Evolutionary conservation across 1,284 basidiomycete species (phyloP).

Genomic region (Meripilus lineatus): DNA sequence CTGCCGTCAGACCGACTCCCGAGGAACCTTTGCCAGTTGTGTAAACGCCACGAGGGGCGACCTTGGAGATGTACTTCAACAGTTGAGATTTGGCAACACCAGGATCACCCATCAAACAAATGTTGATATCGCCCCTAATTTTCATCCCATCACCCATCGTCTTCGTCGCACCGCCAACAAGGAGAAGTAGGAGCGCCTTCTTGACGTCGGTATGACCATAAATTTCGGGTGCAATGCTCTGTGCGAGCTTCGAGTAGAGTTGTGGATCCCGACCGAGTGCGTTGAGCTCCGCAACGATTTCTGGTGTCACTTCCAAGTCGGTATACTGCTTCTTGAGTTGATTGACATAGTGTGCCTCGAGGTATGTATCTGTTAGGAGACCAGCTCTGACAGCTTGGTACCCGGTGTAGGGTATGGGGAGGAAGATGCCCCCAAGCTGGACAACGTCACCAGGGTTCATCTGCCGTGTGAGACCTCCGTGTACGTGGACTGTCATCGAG

Average conservation of each 20-base stretch:
- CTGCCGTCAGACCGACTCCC: conserved; percentile 97
- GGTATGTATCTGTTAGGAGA: conserved; percentile 94
- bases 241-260: conserved; percentile 81
- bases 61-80: conserved; percentile 97
- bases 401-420: conserved; percentile 87
- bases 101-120: conserved; percentile 99
- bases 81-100: conserved; percentile 99
- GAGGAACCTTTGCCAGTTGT: conserved; percentile 98
- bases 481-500: conserved; percentile 94
- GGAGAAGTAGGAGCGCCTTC: conserved; percentile 90
- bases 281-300: conserved; percentile 70
- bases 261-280: conserved; percentile 72
- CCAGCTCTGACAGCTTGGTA: conserved; percentile 91
- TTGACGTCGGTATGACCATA: conserved; percentile 98
- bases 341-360: conserved; percentile 87
- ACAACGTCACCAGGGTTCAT: conserved; percentile 98
- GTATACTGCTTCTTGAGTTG: conserved; percentile 98
- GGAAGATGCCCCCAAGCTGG: conserved; percentile 85
- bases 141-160: conserved; percentile 96
- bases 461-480: conserved; percentile 84
- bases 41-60: conserved; percentile 96
- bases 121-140: conserved; percentile 96
- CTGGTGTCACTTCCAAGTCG: conserved; percentile 89
- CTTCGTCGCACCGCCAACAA: conserved; percentile 97
- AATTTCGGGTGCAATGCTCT: conserved; percentile 96